A percentile compares a stretch with the other conserved stretches of the same genome.
phyloP scores from a whole-genome alignment of 2,329 filamentous ascomycete species.

The Paecilomyces sp. region DNA sequence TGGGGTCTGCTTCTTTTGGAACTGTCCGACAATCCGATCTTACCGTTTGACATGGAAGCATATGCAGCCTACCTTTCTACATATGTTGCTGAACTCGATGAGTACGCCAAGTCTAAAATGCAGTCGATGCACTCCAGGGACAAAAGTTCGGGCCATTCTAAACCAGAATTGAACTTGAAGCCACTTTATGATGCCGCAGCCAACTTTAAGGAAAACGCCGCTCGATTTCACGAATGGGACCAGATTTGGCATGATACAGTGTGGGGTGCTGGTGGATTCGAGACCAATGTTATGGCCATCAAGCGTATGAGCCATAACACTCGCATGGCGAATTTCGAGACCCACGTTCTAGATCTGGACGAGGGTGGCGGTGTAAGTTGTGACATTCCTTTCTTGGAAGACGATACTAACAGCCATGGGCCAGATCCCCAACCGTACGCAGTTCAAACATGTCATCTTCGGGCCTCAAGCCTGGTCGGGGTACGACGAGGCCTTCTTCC shows the following conservation, averaged over 20 bases:
- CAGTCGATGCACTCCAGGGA: slow-evolving; percentile 20
- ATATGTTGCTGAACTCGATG: slow-evolving; percentile 61
- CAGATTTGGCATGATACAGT: slow-evolving; percentile 67
- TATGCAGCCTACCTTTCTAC: slow-evolving; percentile 61
- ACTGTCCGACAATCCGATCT: slow-evolving; percentile 68
- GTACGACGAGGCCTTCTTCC: slow-evolving; percentile 64
- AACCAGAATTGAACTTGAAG: slow-evolving; percentile 45
- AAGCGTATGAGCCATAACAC: slow-evolving; percentile 71
- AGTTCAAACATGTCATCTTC: slow-evolving; percentile 91
- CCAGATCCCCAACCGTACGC: slow-evolving; percentile 74
- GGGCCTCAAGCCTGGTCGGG: slow-evolving; percentile 73
- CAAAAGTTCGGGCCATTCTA: slow-evolving; percentile 1
- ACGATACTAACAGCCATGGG: slow-evolving; percentile 6
- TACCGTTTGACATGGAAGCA: slow-evolving; percentile 71
- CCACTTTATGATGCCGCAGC: slow-evolving; percentile 58
- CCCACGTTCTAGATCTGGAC: slow-evolving; percentile 69
- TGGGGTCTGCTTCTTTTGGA: slow-evolving; percentile 79
- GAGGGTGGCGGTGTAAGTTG: slow-evolving; percentile 62
- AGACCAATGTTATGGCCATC: slow-evolving; percentile 60
- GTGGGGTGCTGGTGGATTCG: slow-evolving; percentile 65
- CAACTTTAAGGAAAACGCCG: slow-evolving; percentile 53
- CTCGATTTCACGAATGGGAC: slow-evolving; percentile 69
- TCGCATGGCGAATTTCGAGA: slow-evolving; percentile 74
- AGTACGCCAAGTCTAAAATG: slow-evolving; percentile 55
- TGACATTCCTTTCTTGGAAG: neutral